phyloP scores from a whole-genome alignment of 164 flowering plant species.

The Annona cherimola region DNA sequence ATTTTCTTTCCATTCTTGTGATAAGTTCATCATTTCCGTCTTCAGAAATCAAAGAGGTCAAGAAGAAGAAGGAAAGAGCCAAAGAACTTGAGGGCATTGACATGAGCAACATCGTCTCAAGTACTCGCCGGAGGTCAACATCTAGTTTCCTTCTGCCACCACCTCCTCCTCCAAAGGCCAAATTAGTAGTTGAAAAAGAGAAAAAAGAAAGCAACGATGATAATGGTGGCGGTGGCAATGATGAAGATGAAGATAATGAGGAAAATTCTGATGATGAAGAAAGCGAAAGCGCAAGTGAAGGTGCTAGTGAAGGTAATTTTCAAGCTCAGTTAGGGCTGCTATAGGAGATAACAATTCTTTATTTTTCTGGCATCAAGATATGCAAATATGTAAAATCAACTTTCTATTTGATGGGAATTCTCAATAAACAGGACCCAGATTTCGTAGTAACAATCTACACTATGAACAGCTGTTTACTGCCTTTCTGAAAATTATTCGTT shows the following conservation, averaged over 20 bases:
- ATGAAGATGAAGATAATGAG: slow-evolving; percentile 33
- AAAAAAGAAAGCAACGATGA: slow-evolving; percentile 30
- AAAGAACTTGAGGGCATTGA: slow-evolving; percentile 98
- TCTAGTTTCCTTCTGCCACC: slow-evolving; percentile 25
- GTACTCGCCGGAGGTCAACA: slow-evolving; percentile 76
- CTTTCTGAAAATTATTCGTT: neutral
- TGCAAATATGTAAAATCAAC: neutral
- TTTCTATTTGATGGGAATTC: neutral
- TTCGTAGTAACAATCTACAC: neutral
- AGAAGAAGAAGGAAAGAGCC: slow-evolving; percentile 71
- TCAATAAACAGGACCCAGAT: neutral
- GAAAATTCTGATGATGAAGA: slow-evolving; percentile 38
- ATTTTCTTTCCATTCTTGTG: neutral
- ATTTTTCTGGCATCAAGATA: neutral
- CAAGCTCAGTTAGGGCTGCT: no score
- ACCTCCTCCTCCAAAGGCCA: slow-evolving; percentile 56
- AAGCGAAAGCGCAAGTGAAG: slow-evolving; percentile 34
- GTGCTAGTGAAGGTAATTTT: slow-evolving; percentile 37
- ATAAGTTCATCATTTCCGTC: slow-evolving; percentile 3
- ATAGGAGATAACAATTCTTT: neutral
- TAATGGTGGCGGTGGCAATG: slow-evolving; percentile 13
- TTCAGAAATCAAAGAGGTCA: slow-evolving; percentile 76
- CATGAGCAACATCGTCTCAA: slow-evolving; percentile 72
- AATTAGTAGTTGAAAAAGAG: slow-evolving; percentile 36
- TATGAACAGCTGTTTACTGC: neutral